phyloP scores from a whole-genome alignment of 306 rosid genomes.

The Trifolium subterraneum region DNA sequence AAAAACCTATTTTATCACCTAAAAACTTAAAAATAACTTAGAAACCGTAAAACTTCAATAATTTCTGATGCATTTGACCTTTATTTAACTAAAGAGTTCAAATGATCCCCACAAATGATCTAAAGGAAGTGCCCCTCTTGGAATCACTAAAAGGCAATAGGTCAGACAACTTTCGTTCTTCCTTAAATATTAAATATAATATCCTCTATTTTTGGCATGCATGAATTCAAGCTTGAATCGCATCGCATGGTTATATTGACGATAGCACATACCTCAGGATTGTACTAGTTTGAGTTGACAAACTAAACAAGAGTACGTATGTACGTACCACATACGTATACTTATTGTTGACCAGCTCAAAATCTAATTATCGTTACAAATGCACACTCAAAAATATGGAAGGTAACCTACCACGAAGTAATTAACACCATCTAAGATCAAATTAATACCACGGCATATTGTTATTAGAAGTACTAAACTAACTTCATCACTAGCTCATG shows the following conservation, averaged over 20 bases:
- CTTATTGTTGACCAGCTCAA: slow-evolving; percentile 40
- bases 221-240: slow-evolving; percentile 20
- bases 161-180: slow-evolving; percentile 18
- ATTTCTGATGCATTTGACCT: too few relatives aligned
- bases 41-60: too few relatives aligned
- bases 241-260: slow-evolving; percentile 31
- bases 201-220: slow-evolving; percentile 15
- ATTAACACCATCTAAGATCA: too few relatives aligned
- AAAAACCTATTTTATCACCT: too few relatives aligned
- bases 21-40: too few relatives aligned
- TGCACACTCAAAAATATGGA: slow-evolving; percentile 26
- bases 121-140: slow-evolving; percentile 30
- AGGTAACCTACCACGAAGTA: neutral
- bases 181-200: slow-evolving; percentile 4
- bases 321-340: neutral
- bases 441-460: too few relatives aligned
- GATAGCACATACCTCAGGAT: neutral
- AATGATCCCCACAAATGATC: too few relatives aligned
- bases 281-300: neutral
- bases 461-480: too few relatives aligned
- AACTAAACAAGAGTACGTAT: neutral
- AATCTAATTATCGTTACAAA: slow-evolving; percentile 15
- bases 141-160: slow-evolving; percentile 31
- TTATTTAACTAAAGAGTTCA: too few relatives aligned
- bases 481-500: too few relatives aligned